phyloP scores from a whole-genome alignment of 2,329 filamentous ascomycete genomes.

The Talaromyces sp. region DNA sequence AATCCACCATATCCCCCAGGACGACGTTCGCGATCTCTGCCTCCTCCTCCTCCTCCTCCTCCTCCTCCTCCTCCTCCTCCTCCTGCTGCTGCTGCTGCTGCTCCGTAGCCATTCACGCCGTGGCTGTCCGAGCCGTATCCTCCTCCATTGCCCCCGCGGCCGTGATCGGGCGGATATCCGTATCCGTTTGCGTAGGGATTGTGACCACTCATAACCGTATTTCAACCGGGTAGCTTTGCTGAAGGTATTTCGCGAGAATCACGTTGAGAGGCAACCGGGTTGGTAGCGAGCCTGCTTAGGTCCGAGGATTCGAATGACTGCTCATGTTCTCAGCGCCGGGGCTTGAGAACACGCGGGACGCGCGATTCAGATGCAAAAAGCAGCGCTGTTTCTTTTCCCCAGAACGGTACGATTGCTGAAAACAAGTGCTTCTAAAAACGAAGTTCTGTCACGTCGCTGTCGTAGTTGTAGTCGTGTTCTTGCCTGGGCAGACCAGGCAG shows the following conservation, averaged over 20 bases:
- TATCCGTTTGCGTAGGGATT: slow-evolving; percentile 30
- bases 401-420: background rate
- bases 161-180: slow-evolving; percentile 27
- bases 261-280: background rate
- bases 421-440: background rate
- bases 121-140: slow-evolving; percentile 18
- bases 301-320: background rate
- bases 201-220: slow-evolving; percentile 13
- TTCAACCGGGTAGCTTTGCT: background rate
- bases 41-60: slow-evolving; percentile 11
- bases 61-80: slow-evolving; percentile 12
- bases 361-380: background rate
- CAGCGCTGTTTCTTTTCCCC: background rate
- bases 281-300: background rate
- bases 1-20: slow-evolving; percentile 42
- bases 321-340: background rate
- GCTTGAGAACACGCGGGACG: background rate
- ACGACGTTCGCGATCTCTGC: slow-evolving; percentile 28
- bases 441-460: background rate
- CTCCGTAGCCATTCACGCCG: slow-evolving; percentile 28
- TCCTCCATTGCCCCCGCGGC: slow-evolving; percentile 26
- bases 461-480: background rate
- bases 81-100: slow-evolving; percentile 10
- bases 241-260: background rate
- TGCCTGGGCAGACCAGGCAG: background rate